Conservation (phyloP, 306 rosid species). For the Erythrophleum fordii region DNA sequence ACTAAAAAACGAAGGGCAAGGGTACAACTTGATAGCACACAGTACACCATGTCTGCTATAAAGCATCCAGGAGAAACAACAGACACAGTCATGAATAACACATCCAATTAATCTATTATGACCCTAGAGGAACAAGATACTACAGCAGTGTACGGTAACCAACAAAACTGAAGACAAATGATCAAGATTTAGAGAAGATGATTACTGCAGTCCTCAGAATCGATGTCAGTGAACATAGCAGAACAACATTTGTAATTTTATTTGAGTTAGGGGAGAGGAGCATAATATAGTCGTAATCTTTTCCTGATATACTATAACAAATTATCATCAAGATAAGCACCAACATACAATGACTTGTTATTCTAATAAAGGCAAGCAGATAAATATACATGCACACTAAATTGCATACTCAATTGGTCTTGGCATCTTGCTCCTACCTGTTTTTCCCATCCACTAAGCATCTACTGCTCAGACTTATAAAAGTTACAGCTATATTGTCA, state of each 20-base stretch:
- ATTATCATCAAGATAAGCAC: background rate
- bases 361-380: background rate
- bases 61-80: background rate
- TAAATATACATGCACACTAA: background rate
- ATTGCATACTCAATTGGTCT: background rate
- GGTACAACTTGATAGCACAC: slow-evolving; percentile 9
- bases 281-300: background rate
- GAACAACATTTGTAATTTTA: background rate
- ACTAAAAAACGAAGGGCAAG: background rate
- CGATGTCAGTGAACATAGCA: background rate
- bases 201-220: background rate
- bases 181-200: background rate
- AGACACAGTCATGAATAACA: slow-evolving; percentile 10
- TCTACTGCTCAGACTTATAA: background rate
- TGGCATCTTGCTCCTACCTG: background rate
- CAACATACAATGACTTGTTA: background rate
- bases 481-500: background rate
- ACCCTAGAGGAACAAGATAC: background rate
- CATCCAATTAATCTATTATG: background rate
- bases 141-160: background rate
- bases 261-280: background rate
- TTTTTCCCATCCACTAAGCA: background rate
- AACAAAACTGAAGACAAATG: background rate
- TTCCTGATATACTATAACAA: background rate
- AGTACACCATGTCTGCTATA: background rate